Percentiles rank a stretch among this genome's conserved stretches.
Evolutionary conservation across 805 yeast genomes (phyloP).

Genomic region (Ogataea nonfermentans): DNA sequence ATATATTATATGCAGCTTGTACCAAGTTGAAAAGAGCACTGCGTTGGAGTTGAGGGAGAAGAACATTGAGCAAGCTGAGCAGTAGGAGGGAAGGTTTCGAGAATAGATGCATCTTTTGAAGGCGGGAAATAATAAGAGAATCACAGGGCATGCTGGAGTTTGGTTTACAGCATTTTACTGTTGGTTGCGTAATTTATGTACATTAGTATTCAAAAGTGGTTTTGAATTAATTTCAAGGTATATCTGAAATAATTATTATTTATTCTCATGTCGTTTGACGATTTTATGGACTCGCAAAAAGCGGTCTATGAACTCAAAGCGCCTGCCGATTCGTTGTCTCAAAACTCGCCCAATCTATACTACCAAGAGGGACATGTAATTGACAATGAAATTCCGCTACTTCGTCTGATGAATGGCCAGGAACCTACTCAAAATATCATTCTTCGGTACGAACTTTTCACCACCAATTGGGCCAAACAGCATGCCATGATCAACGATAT

Average conservation of each 20-base stretch:
- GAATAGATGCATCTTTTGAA: too few relatives aligned
- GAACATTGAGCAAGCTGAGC: neutral
- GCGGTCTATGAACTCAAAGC: constrained; percentile 30
- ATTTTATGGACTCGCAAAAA: constrained; percentile 33
- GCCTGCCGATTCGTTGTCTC: neutral
- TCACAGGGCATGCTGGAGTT: too few relatives aligned
- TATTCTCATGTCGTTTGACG: constrained; percentile 17
- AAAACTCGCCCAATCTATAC: constrained; percentile 8
- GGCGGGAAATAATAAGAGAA: too few relatives aligned
- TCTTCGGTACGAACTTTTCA: constrained; percentile 42
- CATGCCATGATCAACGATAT: constrained; percentile 29
- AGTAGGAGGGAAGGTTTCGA: neutral
- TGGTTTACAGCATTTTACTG: neutral
- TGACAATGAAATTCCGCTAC: constrained; percentile 37
- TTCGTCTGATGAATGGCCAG: constrained; percentile 40
- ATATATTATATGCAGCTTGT: constrained; percentile 52
- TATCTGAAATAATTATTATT: too few relatives aligned
- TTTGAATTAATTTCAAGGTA: too few relatives aligned
- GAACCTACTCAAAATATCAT: constrained; percentile 40
- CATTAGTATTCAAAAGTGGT: too few relatives aligned
- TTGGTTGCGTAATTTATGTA: too few relatives aligned
- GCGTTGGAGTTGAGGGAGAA: constrained; percentile 23
- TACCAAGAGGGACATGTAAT: constrained; percentile 23
- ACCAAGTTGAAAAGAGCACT: constrained; percentile 41
- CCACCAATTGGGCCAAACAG: constrained; percentile 39